Evolutionary conservation across 768 basidiomycete genomes (phyloP).

Genomic region (Pulveroboletus sp.): DNA sequence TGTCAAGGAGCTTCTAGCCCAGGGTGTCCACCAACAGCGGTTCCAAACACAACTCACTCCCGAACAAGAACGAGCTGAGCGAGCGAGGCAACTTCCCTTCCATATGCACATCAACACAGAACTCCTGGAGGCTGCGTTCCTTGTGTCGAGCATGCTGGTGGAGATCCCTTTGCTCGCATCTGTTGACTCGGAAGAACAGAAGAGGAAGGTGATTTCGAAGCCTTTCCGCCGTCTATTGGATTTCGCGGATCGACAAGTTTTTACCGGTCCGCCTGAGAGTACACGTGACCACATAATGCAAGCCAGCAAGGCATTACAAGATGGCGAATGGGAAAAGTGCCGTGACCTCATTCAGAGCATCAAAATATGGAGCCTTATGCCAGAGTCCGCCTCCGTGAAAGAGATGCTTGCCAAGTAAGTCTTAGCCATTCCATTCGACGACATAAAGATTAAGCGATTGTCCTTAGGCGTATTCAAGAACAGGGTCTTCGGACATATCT

Average conservation of each 20-base stretch:
- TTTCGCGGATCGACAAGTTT: conserved; percentile 95
- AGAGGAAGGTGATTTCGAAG: conserved; percentile 91
- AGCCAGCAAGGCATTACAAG: conserved; percentile 92
- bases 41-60: conserved; percentile 76
- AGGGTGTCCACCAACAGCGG: conserved; percentile 91
- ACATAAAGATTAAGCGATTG: not conserved
- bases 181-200: conserved; percentile 90
- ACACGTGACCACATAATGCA: conserved; percentile 99
- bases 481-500: conserved; percentile 95
- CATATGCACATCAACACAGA: conserved; percentile 99
- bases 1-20: conserved; percentile 95
- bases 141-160: conserved; percentile 97
- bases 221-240: conserved; percentile 93
- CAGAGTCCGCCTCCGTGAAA: conserved; percentile 80
- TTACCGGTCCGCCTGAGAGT: conserved; percentile 97
- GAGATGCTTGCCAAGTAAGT: conserved; percentile 91
- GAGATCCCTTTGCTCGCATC: conserved; percentile 95
- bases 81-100: conserved; percentile 94
- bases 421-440: not conserved
- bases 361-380: conserved; percentile 98
- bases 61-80: conserved; percentile 96
- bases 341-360: conserved; percentile 91
- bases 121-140: conserved; percentile 92
- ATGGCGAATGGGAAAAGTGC: conserved; percentile 96
- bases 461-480: conserved; percentile 90